Evolutionary conservation across 371 early-diverging fungal species (phyloP), one percentile per base, ranked within the genome.

Genomic region (Mortierella sp.): DNA sequence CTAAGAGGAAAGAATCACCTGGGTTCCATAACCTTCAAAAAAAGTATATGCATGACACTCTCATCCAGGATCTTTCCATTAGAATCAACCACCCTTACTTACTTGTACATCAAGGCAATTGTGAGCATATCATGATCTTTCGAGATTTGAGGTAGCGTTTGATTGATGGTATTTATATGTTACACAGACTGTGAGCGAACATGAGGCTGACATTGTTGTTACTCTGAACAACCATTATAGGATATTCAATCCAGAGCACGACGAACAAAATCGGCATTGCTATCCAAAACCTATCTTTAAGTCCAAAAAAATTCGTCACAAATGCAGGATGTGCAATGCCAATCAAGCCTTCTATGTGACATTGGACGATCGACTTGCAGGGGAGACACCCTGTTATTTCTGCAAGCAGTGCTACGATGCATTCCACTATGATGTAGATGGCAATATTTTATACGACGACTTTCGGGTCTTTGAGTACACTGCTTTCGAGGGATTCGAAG

Each of bases 351-450:
- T 84, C 85, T 90, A 84, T 61, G 86, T 93, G 15, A 93, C 95
- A 15, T 68, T 86, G 23, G 88, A 92, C 64, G 94, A 95, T 82
- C 83, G 90, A 51, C 82, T 89, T 43, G 88, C 90, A 63, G 93
- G 93, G 10, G 86, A 87, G 65, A 89, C 90, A n/a, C 94, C 94
- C 1, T 89, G 90, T 61, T 91, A 89, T 74, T 95, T 93, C 83
- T 95, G 95, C 69, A 86, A 89, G 63, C 81, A 82, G 31, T 95
- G 95, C 83, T 95, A 89, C 64, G 72, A 84, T 28, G 85, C 83
- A 7, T 94, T 95, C 82, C 95, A 94, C 78, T 92, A 88, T 68
- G 87, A 89, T 62, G 66, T 53, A n/a, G 72, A 89, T n/a, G 88
- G 86, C 12, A 75, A 85, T 32, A 83, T 83, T 42, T 76, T 91